These are phyloP conservation scores for Ganoderma sinense DNA, from an alignment of 1,284 basidiomycete genomes.

Conservation along the genomic window DNA sequence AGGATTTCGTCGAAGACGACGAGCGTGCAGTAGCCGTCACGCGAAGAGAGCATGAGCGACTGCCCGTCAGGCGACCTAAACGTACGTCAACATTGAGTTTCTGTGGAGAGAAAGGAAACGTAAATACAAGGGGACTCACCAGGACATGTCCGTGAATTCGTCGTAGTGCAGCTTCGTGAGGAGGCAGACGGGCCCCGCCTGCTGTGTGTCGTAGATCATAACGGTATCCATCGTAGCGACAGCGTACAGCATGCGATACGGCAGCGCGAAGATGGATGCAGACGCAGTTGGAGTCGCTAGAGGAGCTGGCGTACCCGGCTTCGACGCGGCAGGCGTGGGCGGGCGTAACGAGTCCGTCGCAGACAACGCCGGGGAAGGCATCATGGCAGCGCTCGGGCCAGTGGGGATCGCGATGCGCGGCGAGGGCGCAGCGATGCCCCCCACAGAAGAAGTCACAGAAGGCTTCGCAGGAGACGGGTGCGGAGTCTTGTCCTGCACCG, in stretches of 20 bases:
- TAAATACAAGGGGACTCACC: constrained; percentile 64
- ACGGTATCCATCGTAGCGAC: constrained; percentile 98
- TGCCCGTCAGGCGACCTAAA: constrained; percentile 95
- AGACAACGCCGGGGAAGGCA: constrained; percentile 66
- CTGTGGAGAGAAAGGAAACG: constrained; percentile 5
- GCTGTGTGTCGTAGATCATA: constrained; percentile 96
- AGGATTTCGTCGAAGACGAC: constrained; percentile 93
- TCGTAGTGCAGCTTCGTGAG: constrained; percentile 97
- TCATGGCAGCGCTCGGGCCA: constrained; percentile 46
- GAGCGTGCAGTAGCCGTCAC: constrained; percentile 97
- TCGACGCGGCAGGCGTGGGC: constrained; percentile 64
- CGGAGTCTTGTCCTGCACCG: constrained; percentile 27
- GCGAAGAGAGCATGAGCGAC: constrained; percentile 89
- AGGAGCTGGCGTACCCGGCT: constrained; percentile 56
- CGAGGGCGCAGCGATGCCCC: constrained; percentile 44
- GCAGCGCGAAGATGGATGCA: constrained; percentile 84
- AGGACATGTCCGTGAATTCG: constrained; percentile 96
- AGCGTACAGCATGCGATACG: constrained; percentile 95
- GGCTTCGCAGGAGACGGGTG: constrained; percentile 25
- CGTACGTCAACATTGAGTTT: constrained; percentile 4
- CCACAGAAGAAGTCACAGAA: constrained; percentile 2
- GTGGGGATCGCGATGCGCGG: constrained; percentile 44
- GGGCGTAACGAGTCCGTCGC: constrained; percentile 61
- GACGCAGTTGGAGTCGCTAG: constrained; percentile 41
- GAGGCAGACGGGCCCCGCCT: constrained; percentile 91